Conservation (phyloP, 1,284 basidiomycete species). For the Amylostereum areolatum region DNA sequence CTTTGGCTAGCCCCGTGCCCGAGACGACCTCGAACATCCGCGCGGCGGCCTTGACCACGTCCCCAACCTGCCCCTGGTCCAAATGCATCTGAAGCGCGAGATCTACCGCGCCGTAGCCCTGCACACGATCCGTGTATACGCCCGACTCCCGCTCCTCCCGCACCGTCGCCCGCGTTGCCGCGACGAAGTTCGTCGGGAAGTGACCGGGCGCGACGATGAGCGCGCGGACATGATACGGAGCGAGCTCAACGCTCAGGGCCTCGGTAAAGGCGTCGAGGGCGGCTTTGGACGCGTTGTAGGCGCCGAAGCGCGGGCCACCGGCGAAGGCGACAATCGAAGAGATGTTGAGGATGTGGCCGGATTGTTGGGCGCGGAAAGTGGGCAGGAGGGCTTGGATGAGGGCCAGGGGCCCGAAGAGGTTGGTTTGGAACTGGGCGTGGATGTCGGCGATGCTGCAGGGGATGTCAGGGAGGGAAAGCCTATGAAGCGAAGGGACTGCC, state of each 20-base stretch:
- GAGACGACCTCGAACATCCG: constrained; percentile 20
- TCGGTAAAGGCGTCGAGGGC: constrained; percentile 26
- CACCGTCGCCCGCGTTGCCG: constrained; percentile 7
- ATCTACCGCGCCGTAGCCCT: constrained; percentile 13
- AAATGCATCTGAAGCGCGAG: constrained; percentile 6
- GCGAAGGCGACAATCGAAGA: constrained; percentile 15
- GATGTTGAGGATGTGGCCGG: constrained; percentile 23
- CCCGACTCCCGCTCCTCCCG: constrained; percentile 2
- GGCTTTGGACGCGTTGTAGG: constrained; percentile 23
- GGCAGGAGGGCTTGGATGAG: constrained; percentile 25
- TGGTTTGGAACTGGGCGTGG: constrained; percentile 23
- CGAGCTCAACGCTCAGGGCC: constrained; percentile 20
- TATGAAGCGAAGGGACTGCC: background rate
- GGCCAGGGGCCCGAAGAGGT: constrained; percentile 25
- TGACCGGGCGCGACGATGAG: constrained; percentile 22
- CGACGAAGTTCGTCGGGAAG: constrained; percentile 24
- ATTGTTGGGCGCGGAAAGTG: constrained; percentile 17
- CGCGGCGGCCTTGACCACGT: constrained; percentile 14
- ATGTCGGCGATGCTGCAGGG: constrained; percentile 14
- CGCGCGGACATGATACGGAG: constrained; percentile 20
- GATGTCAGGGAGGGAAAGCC: background rate
- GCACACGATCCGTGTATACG: constrained; percentile 17
- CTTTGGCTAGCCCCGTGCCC: constrained; percentile 14
- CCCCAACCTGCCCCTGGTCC: constrained; percentile 15
- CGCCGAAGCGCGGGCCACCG: constrained; percentile 13